These are phyloP conservation scores for Suillus subluteus DNA, from an alignment of 768 basidiomycete species.

Conservation along the genomic window DNA sequence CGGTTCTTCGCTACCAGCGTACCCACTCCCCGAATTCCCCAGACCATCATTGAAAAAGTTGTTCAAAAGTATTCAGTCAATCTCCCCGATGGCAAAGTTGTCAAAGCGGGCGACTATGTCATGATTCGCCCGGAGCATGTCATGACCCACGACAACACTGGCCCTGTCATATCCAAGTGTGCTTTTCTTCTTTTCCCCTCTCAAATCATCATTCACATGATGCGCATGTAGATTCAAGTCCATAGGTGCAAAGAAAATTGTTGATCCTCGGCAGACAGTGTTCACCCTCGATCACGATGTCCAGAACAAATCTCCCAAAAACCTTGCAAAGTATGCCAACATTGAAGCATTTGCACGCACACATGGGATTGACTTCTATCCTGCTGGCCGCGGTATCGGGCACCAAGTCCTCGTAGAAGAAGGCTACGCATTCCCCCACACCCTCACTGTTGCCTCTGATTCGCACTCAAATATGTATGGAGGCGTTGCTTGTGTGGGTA, in stretches of 20 bases:
- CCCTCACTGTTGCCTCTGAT: conserved; percentile 94
- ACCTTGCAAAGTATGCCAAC: conserved; percentile 87
- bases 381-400: conserved; percentile 96
- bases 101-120: conserved; percentile 97
- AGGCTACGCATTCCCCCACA: conserved; percentile 96
- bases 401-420: conserved; percentile 98
- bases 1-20: conserved; percentile 39
- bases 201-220: conserved; percentile 6
- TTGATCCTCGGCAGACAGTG: conserved; percentile 82
- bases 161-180: conserved; percentile 96
- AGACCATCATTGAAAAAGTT: conserved; percentile 96
- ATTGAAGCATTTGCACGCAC: conserved; percentile 90
- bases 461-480: conserved; percentile 99
- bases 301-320: conserved; percentile 91
- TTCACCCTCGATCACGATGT: conserved; percentile 99
- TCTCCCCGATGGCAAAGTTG: conserved; percentile 73
- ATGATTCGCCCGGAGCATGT: conserved; percentile 99
- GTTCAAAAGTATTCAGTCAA: conserved; percentile 98
- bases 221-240: conserved; percentile 77
- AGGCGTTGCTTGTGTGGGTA: conserved; percentile 95
- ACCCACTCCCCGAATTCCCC: conserved; percentile 49
- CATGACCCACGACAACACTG: conserved; percentile 98
- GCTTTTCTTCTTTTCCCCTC: conserved; percentile 26
- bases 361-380: conserved; percentile 92
- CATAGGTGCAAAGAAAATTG: conserved; percentile 85